Evolutionary conservation across 2,329 filamentous ascomycete genomes (phyloP).

Genomic region (Botrytis sinoallii): DNA sequence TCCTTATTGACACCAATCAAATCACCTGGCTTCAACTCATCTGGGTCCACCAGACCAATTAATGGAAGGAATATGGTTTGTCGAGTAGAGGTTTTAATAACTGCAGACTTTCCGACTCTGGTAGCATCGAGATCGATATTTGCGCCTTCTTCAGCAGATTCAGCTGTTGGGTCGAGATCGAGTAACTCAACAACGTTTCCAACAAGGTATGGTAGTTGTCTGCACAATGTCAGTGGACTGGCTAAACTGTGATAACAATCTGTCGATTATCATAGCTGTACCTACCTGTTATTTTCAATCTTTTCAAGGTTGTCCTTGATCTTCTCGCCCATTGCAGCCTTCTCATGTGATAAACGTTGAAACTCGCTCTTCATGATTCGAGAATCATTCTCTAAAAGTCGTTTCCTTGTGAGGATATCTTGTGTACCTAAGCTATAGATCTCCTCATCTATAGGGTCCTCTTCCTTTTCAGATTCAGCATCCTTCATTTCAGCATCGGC

Average conservation of each 20-base stretch:
- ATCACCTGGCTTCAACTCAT: conserved; percentile 91
- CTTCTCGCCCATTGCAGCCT: conserved; percentile 93
- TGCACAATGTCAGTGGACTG: conserved; percentile 41
- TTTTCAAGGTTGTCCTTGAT: conserved; percentile 99
- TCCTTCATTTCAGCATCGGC: conserved; percentile 92
- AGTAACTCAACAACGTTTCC: conserved; percentile 97
- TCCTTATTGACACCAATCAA: conserved; percentile 99
- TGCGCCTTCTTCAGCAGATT: conserved; percentile 94
- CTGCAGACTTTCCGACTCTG: conserved; percentile 93
- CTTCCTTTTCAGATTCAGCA: conserved; percentile 67
- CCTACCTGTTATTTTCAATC: conserved; percentile 96
- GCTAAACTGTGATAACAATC: background rate
- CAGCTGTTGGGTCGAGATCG: conserved; percentile 91
- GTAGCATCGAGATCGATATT: conserved; percentile 98
- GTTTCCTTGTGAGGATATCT: conserved; percentile 87
- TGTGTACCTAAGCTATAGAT: conserved; percentile 89
- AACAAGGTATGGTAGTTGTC: conserved; percentile 96
- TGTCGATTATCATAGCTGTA: conserved; percentile 14
- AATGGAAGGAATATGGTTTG: conserved; percentile 98
- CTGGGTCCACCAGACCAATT: conserved; percentile 93
- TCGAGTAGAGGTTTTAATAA: conserved; percentile 98
- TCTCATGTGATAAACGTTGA: conserved; percentile 91
- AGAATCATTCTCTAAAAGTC: conserved; percentile 94
- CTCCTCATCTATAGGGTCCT: conserved; percentile 86
- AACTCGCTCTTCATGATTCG: conserved; percentile 98